Percentiles rank a stretch among this genome's conserved stretches.
Evolutionary conservation across 164 flowering plant genomes (phyloP).

Genomic region (Houttuynia cordata): DNA sequence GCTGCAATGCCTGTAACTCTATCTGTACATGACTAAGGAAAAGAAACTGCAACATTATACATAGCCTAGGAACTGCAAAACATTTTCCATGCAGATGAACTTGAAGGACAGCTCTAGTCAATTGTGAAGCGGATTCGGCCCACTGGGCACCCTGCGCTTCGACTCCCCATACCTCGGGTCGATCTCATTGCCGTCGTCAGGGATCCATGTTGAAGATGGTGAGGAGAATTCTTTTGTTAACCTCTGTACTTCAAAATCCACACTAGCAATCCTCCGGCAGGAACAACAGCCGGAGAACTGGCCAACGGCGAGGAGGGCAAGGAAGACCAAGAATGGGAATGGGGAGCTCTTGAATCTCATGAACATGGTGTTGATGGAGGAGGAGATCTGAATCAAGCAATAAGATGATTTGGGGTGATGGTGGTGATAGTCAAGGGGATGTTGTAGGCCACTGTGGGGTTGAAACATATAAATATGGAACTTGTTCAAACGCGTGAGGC

Average conservation of each 20-base stretch:
- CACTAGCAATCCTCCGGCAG: conserved; percentile 4
- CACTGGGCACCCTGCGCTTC: conserved; percentile 15
- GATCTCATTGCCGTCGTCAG: not conserved
- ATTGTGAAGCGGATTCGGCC: conserved; percentile 36
- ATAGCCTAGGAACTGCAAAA: conserved; percentile 8
- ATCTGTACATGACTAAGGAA: no score
- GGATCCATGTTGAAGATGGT: conserved; percentile 1
- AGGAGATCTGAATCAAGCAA: not conserved
- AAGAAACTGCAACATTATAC: not conserved
- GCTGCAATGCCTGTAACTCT: no score
- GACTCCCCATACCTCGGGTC: conserved; percentile 14
- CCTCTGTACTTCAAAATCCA: conserved; percentile 1
- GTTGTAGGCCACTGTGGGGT: not conserved
- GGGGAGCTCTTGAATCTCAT: conserved; percentile 15
- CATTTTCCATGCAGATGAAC: not conserved
- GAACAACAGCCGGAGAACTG: conserved; percentile 10
- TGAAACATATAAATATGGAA: not conserved
- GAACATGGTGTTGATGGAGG: not conserved
- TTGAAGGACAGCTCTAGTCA: conserved; percentile 5
- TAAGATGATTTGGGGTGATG: no score
- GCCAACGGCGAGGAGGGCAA: conserved; percentile 12
- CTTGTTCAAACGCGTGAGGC: not conserved
- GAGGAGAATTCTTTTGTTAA: not conserved
- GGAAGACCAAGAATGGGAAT: conserved; percentile 8
- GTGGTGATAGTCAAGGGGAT: not conserved